phyloP scores from a whole-genome alignment of 495 filamentous ascomycete species.

The Clavariopsis aquatica region DNA sequence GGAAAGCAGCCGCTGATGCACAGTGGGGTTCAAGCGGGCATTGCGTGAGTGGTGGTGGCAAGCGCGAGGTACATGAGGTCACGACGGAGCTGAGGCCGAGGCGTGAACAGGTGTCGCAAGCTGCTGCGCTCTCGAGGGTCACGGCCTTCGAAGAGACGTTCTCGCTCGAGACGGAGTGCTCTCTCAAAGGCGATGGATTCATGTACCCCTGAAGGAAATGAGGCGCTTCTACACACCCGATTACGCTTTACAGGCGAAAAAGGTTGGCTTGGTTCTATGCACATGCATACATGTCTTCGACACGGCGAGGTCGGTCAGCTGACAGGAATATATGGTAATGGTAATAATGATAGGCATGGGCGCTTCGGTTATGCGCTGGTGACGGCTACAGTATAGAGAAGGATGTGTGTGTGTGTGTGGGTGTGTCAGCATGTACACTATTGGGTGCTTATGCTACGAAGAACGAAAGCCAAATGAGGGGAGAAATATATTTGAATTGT shows the following conservation, averaged over 20 bases:
- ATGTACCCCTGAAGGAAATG: slow-evolving; percentile 32
- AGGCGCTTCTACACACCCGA: not conserved
- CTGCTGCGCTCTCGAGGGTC: slow-evolving; percentile 3
- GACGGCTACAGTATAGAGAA: not conserved
- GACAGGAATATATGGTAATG: not conserved
- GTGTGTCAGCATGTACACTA: not conserved
- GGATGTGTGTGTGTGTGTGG: too few species aligned
- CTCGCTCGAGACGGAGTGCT: slow-evolving; percentile 28
- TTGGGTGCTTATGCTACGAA: not conserved
- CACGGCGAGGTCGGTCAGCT: not conserved
- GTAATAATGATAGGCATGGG: not conserved
- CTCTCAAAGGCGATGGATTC: slow-evolving; percentile 27
- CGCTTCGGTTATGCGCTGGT: not conserved
- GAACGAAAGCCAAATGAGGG: not conserved
- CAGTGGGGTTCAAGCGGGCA: slow-evolving; percentile 36
- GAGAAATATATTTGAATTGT: not conserved
- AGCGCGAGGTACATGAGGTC: slow-evolving; percentile 12
- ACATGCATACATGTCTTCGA: not conserved
- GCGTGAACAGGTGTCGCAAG: slow-evolving; percentile 1
- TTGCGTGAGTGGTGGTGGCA: slow-evolving; percentile 19
- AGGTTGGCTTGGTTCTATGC: not conserved
- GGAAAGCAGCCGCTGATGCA: slow-evolving; percentile 40
- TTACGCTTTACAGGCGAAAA: not conserved
- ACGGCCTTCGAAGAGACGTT: slow-evolving; percentile 30
- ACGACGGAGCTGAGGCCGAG: slow-evolving; percentile 21